These are phyloP conservation scores for Saxophila tyrrhenica DNA, from an alignment of 495 filamentous ascomycete species.

Conservation along the genomic window DNA sequence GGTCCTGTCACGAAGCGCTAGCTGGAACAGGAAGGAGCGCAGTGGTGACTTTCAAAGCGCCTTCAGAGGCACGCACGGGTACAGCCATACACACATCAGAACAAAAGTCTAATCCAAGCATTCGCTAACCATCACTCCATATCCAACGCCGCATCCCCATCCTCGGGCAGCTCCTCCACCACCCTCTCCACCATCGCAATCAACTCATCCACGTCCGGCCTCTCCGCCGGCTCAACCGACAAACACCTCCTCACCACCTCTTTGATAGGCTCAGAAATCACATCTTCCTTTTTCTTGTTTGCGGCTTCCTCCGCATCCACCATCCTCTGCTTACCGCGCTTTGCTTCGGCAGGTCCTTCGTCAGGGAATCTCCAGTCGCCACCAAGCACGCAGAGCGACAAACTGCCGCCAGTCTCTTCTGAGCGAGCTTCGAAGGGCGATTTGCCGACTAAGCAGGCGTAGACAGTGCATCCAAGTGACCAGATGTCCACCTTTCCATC, in stretches of 20 bases:
- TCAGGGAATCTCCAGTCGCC: conserved; percentile 93
- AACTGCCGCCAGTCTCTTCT: conserved; percentile 88
- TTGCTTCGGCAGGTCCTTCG: conserved; percentile 43
- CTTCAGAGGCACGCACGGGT: too few relatives aligned
- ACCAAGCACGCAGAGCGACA: conserved; percentile 82
- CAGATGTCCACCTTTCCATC: conserved; percentile 98
- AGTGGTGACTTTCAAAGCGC: too few relatives aligned
- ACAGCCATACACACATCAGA: background rate
- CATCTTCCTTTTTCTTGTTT: conserved; percentile 20
- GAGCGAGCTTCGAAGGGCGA: conserved; percentile 90
- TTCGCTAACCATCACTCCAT: conserved; percentile 1
- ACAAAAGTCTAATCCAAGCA: background rate
- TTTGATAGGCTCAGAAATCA: conserved; percentile 65
- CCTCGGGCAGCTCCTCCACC: conserved; percentile 54
- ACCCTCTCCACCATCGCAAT: conserved; percentile 68
- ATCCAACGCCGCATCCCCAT: conserved; percentile 32
- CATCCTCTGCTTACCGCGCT: conserved; percentile 40
- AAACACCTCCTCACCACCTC: conserved; percentile 81
- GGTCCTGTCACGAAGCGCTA: too few relatives aligned
- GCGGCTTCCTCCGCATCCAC: conserved; percentile 35
- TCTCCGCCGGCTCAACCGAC: conserved; percentile 80
- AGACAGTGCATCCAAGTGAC: conserved; percentile 92
- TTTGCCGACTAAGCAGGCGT: conserved; percentile 90
- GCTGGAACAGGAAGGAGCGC: background rate
- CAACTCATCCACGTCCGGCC: conserved; percentile 83